Conservation (phyloP, 2,329 filamentous ascomycete species). For the Fusarium kyushuense region DNA sequence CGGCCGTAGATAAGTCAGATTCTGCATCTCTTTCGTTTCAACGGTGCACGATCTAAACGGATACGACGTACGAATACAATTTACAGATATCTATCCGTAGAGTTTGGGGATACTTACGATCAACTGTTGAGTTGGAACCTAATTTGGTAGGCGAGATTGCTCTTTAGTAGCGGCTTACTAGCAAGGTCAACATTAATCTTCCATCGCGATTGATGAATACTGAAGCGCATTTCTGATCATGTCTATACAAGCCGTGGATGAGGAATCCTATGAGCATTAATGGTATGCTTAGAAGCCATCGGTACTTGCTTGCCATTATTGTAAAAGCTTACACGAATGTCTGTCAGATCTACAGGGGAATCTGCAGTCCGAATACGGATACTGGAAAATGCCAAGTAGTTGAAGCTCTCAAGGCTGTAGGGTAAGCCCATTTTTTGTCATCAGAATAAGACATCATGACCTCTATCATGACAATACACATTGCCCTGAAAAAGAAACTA, state of each 20-base stretch:
- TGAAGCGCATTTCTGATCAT: not conserved
- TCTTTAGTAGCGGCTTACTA: not conserved
- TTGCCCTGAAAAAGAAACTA: too few species aligned
- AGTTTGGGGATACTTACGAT: not conserved
- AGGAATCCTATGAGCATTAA: not conserved
- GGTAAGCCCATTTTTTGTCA: not conserved
- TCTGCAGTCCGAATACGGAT: not conserved
- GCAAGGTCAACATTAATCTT: not conserved
- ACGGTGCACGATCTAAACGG: not conserved
- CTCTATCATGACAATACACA: too few species aligned
- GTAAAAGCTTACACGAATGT: not conserved
- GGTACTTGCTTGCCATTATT: too few species aligned
- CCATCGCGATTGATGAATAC: not conserved
- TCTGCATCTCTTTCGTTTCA: not conserved
- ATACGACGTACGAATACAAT: not conserved
- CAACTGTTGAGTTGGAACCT: not conserved
- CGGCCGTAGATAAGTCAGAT: not conserved
- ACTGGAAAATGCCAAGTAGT: not conserved
- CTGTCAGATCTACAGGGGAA: not conserved
- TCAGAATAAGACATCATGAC: not conserved
- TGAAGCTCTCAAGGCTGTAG: not conserved
- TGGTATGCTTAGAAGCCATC: not conserved
- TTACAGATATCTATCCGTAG: not conserved
- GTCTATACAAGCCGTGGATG: not conserved
- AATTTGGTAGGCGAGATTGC: constrained; percentile 29